These are phyloP conservation scores for Rhynchospora pubera DNA, from an alignment of 176 grass and related monocot species.

Conservation along the genomic window DNA sequence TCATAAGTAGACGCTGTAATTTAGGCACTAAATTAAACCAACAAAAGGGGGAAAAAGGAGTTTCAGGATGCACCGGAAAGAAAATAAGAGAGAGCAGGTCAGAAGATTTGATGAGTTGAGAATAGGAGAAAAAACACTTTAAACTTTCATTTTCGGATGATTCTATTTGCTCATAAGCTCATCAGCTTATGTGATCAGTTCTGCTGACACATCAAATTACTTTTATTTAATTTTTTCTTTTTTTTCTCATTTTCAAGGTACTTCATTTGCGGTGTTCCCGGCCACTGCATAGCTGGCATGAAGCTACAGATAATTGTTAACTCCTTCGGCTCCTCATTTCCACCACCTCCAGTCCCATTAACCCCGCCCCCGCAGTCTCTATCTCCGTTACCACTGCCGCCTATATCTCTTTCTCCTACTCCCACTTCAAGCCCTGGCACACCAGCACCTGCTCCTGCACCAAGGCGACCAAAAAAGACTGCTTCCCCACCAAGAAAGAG, in stretches of 20 bases:
- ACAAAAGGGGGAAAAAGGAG: too few species aligned
- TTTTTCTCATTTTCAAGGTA: constrained; percentile 8
- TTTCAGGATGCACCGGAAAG: background rate
- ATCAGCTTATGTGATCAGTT: too few species aligned
- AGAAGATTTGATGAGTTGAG: too few species aligned
- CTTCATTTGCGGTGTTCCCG: constrained; percentile 76
- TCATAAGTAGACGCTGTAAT: background rate
- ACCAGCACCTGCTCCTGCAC: constrained; percentile 8
- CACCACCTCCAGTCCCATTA: background rate
- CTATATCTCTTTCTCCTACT: background rate
- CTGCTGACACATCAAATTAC: too few species aligned
- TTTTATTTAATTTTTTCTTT: too few species aligned
- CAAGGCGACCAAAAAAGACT: background rate
- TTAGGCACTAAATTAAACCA: too few species aligned
- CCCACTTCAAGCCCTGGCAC: background rate
- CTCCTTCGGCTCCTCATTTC: constrained; percentile 14
- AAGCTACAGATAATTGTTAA: constrained; percentile 49
- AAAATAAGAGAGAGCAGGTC: background rate
- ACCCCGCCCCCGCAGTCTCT: background rate
- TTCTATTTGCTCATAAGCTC: too few species aligned
- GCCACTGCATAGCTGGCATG: constrained; percentile 54
- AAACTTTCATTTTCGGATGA: too few species aligned
- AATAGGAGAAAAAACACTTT: too few species aligned
- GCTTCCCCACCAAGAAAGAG: too few species aligned
- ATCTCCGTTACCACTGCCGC: background rate